Evolutionary conservation across 2,329 filamentous ascomycete species (phyloP), one percentile per base, ranked within the genome.

Genomic region (Sordariomycetes sp.): DNA sequence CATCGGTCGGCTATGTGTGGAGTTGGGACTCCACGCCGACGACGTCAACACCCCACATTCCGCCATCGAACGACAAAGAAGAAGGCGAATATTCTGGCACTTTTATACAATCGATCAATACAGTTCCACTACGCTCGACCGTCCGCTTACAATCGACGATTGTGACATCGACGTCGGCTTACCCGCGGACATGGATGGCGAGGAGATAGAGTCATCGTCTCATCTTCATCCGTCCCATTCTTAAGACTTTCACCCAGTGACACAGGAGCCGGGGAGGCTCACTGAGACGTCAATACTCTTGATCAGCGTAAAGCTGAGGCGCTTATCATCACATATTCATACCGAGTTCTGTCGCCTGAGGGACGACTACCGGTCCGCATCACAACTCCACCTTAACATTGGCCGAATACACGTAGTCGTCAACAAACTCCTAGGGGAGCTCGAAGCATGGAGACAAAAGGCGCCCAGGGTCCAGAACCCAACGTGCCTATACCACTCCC

Each of bases 81-180:
- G 64, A 36, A 66, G 71, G 1, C 63, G 72, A 1, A 67, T 75
- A 0, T 76, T 75, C 60, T 75, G 73, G 73, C 66, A 72, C 45
- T 72, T 69, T 60, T 75, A 75, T 55, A 65, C 74, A n/a, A 68
- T 74, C 15, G 72, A 74, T 58, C 64, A 72, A 20, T 74, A 75
- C 51, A 74, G 69, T 59, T 75, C 73, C 1, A 68, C 67, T 0
- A 71, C 70, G 1, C 62, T 75, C 0, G 69, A 67, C 36, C 68
- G 73, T 1, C 72, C 72, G 0, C 73, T 72, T 57, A 69, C 72
- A 0, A 71, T 75, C 6, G 62, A 66, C 1, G 73, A 75, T 56
- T 58, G 62, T 20, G 69, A 72, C 22, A 73, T 75, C 28, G 61
- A 64, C 2, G 64, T 72, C 8, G 61, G 60, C 2, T 64, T 74